Base-by-base conservation (phyloP, 2,329 filamentous ascomycete species). In the Fusarium graminum region DNA sequence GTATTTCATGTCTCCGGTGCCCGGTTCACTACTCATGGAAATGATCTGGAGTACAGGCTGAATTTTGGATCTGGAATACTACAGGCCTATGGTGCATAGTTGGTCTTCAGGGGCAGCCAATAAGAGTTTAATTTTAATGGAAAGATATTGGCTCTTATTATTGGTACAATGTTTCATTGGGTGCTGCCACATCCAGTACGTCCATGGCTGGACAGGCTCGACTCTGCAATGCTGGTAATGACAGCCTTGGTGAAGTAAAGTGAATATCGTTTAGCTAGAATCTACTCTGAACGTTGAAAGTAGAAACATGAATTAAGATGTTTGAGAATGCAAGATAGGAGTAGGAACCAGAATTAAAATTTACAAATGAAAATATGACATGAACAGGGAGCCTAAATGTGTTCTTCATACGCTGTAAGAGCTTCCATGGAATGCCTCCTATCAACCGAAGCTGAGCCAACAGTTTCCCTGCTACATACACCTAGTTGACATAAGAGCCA, bases 41-140 rank as follows among this genome's bases (percentile, higher is more conserved):
- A 49, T 50, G 17, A 19, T 29, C 22, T 57, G 59, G 55, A 53
- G 51, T 43, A 44, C 40, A 40, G 43, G 45, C 29, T 45, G 36
- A 25, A 38, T 34, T 34, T 51, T 42, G 28, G 43, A 41, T 32
- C 41, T 52, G 36, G 30, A 38, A 22, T 36, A 39, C 41, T 53
- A 38, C 41, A 40, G 30, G 50, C 29, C 28, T 61, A 12, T 41
- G 34, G 22, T 50, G 36, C 49, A 47, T 47, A 59, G 19, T 32
- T 34, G 30, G n/a, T 43, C 25, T 34, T 53, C 39, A 59, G 43
- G 44, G 47, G 38, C 5, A 45, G 28, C 28, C 41, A 19, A 40
- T 22, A 22, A 22, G 43, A 42, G 17, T 19, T 41, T 39, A 44
- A 38, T 19, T 30, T 22, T 14, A n/a, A 44, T 22, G 30, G 7